Evolutionary conservation across 2,329 filamentous ascomycete genomes (phyloP).

Genomic region (Tricladium varicosporioides): DNA sequence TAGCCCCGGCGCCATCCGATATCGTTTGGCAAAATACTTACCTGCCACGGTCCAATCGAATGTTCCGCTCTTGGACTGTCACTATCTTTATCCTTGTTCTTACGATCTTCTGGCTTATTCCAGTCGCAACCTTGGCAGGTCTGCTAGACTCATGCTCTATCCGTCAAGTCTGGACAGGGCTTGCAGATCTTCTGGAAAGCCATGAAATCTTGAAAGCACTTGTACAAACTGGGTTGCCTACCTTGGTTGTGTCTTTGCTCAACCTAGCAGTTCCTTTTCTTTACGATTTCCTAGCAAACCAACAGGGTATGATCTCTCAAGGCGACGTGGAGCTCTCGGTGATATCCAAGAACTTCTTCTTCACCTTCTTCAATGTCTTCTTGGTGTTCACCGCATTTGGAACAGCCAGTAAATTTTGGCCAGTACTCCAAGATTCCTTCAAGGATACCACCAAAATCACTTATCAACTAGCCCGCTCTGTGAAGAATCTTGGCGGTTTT

Average conservation of each 20-base stretch:
- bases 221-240: conserved; percentile 85
- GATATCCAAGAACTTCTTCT: conserved; percentile 99
- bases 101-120: conserved; percentile 83
- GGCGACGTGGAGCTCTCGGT: conserved; percentile 92
- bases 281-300: conserved; percentile 88
- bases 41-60: conserved; percentile 67
- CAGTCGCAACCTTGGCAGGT: conserved; percentile 76
- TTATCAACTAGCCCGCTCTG: conserved; percentile 68
- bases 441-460: conserved; percentile 79
- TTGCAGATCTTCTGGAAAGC: conserved; percentile 64
- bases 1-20: conserved; percentile 84
- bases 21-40: conserved; percentile 98
- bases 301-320: conserved; percentile 92
- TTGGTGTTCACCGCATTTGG: conserved; percentile 88
- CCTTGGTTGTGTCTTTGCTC: conserved; percentile 78
- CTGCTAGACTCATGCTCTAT: conserved; percentile 82
- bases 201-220: conserved; percentile 73
- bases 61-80: conserved; percentile 77
- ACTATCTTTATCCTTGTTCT: conserved; percentile 80
- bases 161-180: conserved; percentile 63
- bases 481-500: conserved; percentile 75
- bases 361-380: conserved; percentile 99
- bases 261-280: conserved; percentile 90
- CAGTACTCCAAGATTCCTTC: conserved; percentile 69
- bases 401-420: conserved; percentile 72